Evolutionary conservation across 306 rosid species (phyloP), one percentile per base, ranked within the genome.

Genomic region (Argentina anserina): DNA sequence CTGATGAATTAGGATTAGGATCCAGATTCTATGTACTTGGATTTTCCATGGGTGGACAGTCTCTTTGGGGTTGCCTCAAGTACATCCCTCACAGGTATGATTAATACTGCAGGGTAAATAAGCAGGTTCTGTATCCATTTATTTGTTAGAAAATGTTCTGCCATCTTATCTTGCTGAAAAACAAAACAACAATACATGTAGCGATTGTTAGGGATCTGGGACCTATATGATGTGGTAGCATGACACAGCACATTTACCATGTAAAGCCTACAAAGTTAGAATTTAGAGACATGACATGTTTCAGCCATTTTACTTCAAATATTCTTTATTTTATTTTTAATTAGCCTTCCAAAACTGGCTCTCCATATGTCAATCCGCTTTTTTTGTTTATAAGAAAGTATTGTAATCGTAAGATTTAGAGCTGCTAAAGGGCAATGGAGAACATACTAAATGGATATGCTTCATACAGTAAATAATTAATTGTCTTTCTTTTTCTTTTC

Each of bases 11-110:
- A 68, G 84, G 75, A 45, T 72, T 94, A 34, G 99, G 97, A 5
- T 68, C 93, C 73, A 88, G 86, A 81, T 94, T 94, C 81, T 88
- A 89, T 43, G 81, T 91, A 8, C 26, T 85, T 41, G 97, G 98
- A 63, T 14, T 67, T 47, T 91, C 98, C 78, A 71, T 91, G 92
- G 98, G 98, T 40, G 97, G 98, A 63, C 91, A 94, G 80, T 69
- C 73, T 58, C 59, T 78, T 73, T 94, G 99, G 99, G 81, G 91
- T 74, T 85, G 90, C 78, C 89, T 94, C 65, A 88, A 87, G 71
- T 81, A 91, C 83, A 89, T 94, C 72, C 99, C 96, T 76, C 88
- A 85, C 75, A 88, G 97, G 98, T 89, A 83, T 76, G 72, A 60
- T 72, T 67, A 61, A 43, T 58, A 18, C 25, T 1, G 72, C 56